Evolutionary conservation across 202 grass and related monocot species (phyloP), one percentile per base, ranked within the genome.

Genomic region (Carex sylvatica): DNA sequence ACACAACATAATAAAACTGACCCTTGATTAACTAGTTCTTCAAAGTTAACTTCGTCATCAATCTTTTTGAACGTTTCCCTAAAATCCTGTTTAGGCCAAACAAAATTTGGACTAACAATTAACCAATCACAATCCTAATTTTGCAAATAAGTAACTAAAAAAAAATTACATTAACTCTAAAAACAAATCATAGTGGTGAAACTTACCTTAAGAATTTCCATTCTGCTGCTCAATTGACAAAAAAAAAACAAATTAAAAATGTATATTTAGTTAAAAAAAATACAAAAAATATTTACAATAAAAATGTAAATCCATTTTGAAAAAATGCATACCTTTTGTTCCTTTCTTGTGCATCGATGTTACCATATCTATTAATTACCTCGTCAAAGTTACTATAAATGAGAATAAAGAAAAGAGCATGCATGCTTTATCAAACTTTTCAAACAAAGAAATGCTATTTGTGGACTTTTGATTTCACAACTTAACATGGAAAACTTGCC

Each of bases 131-230:
- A n/a, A n/a, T n/a, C n/a, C n/a, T n/a, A n/a, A n/a, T n/a, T n/a
- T n/a, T n/a, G n/a, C n/a, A n/a, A n/a, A n/a, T n/a, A n/a, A n/a
- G n/a, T n/a, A n/a, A n/a, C n/a, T n/a, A n/a, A n/a, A n/a, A n/a
- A n/a, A n/a, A n/a, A n/a, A n/a, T n/a, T n/a, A n/a, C n/a, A n/a
- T n/a, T n/a, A n/a, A n/a, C n/a, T n/a, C 11, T 65, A 70, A 73
- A 81, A 64, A 4, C 4, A 36, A 0, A 8, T 60, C 0, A n/a
- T 6, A 51, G 23, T 71, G 74, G 13, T 44, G 65, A 77, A 13
- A 85, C 87, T 80, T 92, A 93, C 96, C 90, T 95, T 91, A 55
- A 98, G 92, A 22, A 80, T 89, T 87, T 93, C 92, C 72, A 95
- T 30, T 83, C 90, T 98, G 85, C 96, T 98, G 86, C 58, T 74